Conservation (phyloP, 108 stramenopile genomes). For the Ochromonas danica region DNA sequence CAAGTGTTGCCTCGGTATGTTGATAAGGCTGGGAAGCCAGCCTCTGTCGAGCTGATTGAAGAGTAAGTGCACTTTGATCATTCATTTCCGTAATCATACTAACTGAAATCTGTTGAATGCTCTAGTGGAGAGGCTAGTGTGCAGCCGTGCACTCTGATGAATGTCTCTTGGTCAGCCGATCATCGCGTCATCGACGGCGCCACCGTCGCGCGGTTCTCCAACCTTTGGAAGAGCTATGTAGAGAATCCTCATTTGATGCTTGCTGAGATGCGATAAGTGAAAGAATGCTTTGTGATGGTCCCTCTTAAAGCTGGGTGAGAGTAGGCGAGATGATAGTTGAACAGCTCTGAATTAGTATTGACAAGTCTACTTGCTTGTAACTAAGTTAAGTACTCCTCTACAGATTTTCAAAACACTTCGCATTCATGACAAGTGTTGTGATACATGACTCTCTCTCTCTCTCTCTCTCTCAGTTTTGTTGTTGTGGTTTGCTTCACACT, state of each 20-base stretch:
- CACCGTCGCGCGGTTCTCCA: constrained; percentile 70
- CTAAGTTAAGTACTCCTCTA: too few species aligned
- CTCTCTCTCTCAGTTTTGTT: too few species aligned
- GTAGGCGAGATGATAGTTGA: too few species aligned
- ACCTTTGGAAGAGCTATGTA: constrained; percentile 56
- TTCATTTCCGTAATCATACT: not conserved
- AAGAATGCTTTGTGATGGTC: not conserved
- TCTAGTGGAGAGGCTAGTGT: constrained; percentile 56
- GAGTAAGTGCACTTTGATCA: constrained; percentile 16
- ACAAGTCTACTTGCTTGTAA: too few species aligned
- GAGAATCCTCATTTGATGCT: constrained; percentile 58
- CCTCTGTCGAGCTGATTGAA: not conserved
- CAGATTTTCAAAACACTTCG: too few species aligned
- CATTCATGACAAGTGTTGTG: too few species aligned
- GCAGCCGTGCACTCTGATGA: constrained; percentile 70
- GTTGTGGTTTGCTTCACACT: too few species aligned
- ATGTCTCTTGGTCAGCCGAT: constrained; percentile 93
- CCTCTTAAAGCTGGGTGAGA: too few species aligned
- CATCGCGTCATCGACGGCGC: constrained; percentile 97
- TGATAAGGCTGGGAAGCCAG: constrained; percentile 31
- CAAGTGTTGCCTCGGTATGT: constrained; percentile 82
- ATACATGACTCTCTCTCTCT: too few species aligned
- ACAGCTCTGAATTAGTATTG: too few species aligned
- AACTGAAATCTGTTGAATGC: too few species aligned
- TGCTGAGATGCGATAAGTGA: constrained; percentile 36